Conservation (phyloP, 2,329 filamentous ascomycete species). For the Pleurostoma richardsiae region DNA sequence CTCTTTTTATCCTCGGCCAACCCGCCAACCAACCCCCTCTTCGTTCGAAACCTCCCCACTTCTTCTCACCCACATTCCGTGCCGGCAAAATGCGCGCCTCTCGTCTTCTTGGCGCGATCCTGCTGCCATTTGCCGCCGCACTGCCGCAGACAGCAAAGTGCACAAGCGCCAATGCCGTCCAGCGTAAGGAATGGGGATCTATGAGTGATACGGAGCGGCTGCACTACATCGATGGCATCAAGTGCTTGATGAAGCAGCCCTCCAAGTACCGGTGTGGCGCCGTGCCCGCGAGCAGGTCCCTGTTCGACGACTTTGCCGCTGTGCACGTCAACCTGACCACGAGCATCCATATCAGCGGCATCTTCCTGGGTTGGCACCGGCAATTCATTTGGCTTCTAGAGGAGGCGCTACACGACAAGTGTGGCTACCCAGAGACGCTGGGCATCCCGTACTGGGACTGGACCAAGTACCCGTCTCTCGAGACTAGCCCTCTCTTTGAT, state of each 20-base stretch:
- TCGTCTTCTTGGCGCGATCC: neutral
- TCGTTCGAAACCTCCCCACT: too few species aligned
- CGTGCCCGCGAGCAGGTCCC: conserved; percentile 1
- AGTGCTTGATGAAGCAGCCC: conserved; percentile 1
- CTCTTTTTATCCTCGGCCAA: too few species aligned
- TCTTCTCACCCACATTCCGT: too few species aligned
- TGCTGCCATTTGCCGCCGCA: neutral
- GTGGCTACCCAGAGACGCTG: conserved; percentile 10
- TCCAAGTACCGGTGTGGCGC: neutral
- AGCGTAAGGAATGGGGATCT: conserved; percentile 6
- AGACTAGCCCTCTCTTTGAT: conserved; percentile 5
- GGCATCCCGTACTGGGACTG: conserved; percentile 5
- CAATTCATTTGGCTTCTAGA: neutral
- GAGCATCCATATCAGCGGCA: conserved; percentile 6
- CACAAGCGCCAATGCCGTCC: conserved; percentile 1
- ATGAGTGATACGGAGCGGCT: conserved; percentile 3
- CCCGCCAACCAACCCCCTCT: too few species aligned
- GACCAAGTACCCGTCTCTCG: conserved; percentile 2
- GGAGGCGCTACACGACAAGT: conserved; percentile 1
- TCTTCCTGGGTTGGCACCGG: conserved; percentile 2
- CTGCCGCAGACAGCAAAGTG: neutral
- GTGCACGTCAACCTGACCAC: conserved; percentile 10
- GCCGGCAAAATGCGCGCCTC: neutral
- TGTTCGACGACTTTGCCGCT: conserved; percentile 1
- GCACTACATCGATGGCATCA: neutral